Conservation (phyloP, 2,329 filamentous ascomycete genomes). For the Aspergillus tubingensis region DNA sequence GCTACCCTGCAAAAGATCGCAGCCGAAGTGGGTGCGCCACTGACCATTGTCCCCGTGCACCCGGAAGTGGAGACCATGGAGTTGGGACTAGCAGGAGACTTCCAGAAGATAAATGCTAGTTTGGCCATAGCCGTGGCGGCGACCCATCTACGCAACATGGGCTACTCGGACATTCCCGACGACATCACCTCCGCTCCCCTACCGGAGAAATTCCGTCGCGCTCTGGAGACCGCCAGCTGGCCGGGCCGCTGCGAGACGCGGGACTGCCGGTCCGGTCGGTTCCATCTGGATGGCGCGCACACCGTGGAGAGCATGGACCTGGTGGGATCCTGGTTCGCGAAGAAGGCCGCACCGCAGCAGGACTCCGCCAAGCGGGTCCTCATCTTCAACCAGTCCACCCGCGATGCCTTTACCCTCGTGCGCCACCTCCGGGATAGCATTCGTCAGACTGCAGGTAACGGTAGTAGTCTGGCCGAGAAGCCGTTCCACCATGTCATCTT, state of each 20-base stretch:
- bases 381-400: conserved; percentile 1
- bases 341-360: not conserved
- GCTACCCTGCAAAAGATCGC: not conserved
- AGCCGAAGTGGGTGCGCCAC: not conserved
- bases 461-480: not conserved
- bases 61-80: conserved; percentile 2
- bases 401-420: not conserved
- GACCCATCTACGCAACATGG: not conserved
- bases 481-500: conserved; percentile 1
- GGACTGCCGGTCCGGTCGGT: not conserved
- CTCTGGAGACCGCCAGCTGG: not conserved
- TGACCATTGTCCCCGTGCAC: not conserved
- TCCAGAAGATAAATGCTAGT: not conserved
- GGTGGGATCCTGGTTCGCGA: not conserved
- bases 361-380: not conserved
- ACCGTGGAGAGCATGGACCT: not conserved
- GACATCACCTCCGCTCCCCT: not conserved
- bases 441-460: not conserved
- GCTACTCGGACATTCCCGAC: not conserved
- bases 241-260: not conserved
- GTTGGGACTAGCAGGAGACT: not conserved
- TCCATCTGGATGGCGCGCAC: not conserved
- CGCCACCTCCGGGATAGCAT: not conserved
- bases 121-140: not conserved
- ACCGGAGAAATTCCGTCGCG: not conserved